Evolutionary conservation across 129 eudicot genomes (phyloP), one percentile per base, ranked within the genome.

Genomic region (Logfia minima): DNA sequence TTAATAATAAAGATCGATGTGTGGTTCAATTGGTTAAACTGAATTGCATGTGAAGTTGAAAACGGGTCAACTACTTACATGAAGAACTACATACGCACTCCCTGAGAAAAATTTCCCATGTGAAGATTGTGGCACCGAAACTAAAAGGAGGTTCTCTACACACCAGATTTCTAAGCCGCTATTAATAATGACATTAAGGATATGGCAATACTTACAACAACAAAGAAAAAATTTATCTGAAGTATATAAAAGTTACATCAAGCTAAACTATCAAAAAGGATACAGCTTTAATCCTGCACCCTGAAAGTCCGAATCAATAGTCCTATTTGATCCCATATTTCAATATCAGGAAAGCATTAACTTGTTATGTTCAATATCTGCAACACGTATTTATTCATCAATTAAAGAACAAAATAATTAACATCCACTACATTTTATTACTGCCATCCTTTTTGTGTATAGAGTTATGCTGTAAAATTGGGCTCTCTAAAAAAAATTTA

Each of bases 121-220:
- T 37, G 91, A 81, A 75, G 92, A 78, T 45, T 81, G 88, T 26
- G 92, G 91, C 70, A 89, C 90, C 69, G 85, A 85, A 76, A 89
- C 88, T 48, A 86, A 73, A 77, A 61, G 82, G 34, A 85, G 84
- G 66, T 87, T 87, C 76, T 83, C 92, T n/a, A 89, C 76, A 60
- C 88, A 84, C 96, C 96, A 89, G 34, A 89, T 83, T 82, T 89
- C 89, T 43, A 83, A 66, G 26, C 96, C 96, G 60, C 96, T 89
- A 74, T 21, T 76, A n/a, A 77, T 62, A 74, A 53, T 78, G 77
- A 79, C 59, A 67, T 71, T 73, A 65, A 64, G 77, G 80, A 81
- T 64, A 79, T 53, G 52, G 10, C 69, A 61, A 66, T 16, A 76
- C 68, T 77, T 68, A 14, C 29, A 45, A 52, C 60, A 52, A 17